Evolutionary conservation across 768 basidiomycete species (phyloP), one percentile per base, ranked within the genome.

Genomic region (Lentinula sp.): DNA sequence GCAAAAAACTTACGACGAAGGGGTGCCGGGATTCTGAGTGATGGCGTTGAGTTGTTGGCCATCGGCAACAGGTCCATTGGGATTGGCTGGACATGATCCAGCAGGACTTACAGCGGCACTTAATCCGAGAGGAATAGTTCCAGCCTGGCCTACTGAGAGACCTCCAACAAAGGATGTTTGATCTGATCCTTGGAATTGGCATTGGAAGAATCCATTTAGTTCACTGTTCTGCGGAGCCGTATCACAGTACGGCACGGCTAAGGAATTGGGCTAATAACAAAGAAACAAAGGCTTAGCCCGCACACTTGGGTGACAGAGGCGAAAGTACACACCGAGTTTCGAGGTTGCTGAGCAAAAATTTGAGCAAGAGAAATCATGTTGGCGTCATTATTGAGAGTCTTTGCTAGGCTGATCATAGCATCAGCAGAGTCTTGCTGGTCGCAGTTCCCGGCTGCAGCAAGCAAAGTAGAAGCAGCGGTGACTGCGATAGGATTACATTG

Each of bases 401-500:
- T 72, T 11, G 73, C 74, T 13, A 81, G 65, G 68, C 79, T 74
- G 49, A 85, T 73, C 78, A 84, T 80, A 15, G 70, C 60, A 62
- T 85, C 84, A 28, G 79, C 83, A 18, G 82, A 74, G 64, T 84
- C 67, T 63, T 85, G 84, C 68, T 86, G 84, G 1, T 55, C 52
- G 16, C 52, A 61, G 54, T 28, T 28, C 16, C 45, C 45, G 0
- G 79, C 73, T 5, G 75, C 83, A 37, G 83, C 82, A n/a, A 88
- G 81, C 46, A 89, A 80, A 11, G 84, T 84, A 42, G 66, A 65
- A 66, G 86, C 85, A 0, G 86, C 80, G 1, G 73, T 75, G 28
- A 87, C 76, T 3, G 86, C 80, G 45, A 82, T 66, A 5, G 80
- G 72, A 68, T 85, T 87, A 70, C 87, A 88, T 64, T 79, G 70